Conservation (phyloP, 805 yeast species). For the Saccharomycopsis capsularis region DNA sequence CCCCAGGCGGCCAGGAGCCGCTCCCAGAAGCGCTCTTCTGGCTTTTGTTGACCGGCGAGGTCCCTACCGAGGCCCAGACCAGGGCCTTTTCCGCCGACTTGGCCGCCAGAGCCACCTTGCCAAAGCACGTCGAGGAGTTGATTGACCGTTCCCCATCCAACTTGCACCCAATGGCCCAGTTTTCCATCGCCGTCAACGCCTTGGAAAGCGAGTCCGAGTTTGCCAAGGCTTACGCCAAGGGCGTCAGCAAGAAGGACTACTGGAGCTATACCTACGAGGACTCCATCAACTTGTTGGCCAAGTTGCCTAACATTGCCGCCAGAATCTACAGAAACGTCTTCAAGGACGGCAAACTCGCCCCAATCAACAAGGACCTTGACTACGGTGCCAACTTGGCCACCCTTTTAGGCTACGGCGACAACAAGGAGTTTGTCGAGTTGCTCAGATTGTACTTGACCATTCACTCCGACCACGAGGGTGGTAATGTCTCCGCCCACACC, state of each 20-base stretch:
- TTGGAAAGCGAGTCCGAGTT: constrained; percentile 77
- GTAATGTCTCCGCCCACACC: constrained; percentile 82
- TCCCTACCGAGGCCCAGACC: constrained; percentile 67
- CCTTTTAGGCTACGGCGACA: constrained; percentile 51
- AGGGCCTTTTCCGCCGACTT: constrained; percentile 66
- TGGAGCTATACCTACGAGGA: constrained; percentile 83
- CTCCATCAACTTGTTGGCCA: constrained; percentile 71
- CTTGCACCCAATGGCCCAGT: constrained; percentile 88
- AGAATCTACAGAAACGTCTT: constrained; percentile 78
- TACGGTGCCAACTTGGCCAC: constrained; percentile 59
- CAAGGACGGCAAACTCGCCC: constrained; percentile 66
- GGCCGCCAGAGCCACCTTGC: constrained; percentile 70
- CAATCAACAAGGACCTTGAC: constrained; percentile 48
- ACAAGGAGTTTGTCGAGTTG: constrained; percentile 67
- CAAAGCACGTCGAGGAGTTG: constrained; percentile 68
- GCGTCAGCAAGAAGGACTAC: constrained; percentile 76
- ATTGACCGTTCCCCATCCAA: constrained; percentile 68
- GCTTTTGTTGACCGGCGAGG: constrained; percentile 77
- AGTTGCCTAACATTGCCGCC: constrained; percentile 74
- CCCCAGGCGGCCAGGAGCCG: constrained; percentile 56
- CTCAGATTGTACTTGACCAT: constrained; percentile 76
- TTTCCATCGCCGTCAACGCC: constrained; percentile 75
- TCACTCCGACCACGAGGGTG: constrained; percentile 88
- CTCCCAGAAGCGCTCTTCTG: constrained; percentile 79
- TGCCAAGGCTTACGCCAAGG: constrained; percentile 78